Evolutionary conservation across 2,329 filamentous ascomycete species (phyloP), one percentile per base, ranked within the genome.

Genomic region (Pseudogymnoascus sp.): DNA sequence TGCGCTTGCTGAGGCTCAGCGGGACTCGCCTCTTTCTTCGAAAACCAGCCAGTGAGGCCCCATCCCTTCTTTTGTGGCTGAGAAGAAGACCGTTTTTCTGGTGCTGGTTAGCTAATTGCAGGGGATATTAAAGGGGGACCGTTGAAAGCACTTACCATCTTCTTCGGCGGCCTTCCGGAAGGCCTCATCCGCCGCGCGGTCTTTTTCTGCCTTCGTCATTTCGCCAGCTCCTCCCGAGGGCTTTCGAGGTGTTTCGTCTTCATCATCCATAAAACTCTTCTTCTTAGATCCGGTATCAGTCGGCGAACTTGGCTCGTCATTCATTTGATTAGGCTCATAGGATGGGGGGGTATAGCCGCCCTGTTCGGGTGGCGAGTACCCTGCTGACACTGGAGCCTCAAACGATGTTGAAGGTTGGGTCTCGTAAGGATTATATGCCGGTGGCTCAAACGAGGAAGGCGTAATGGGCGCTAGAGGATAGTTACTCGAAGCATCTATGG

Each of bases 21-120:
- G 66, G 63, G n/a, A 76, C 78, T 3, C 76, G 81, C 75, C 69
- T 88, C 84, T 73, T 89, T 87, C 69, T 86, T 84, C 66, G 77
- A 85, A 66, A 96, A 96, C 92, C 93, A 97, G 60, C 91, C 87
- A 34, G 85, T 83, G 63, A 96, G 89, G 73, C 88, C 89, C 87
- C 93, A 96, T 31, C 89, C 87, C 68, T 86, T 85, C 76, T 87
- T 88, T 65, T 73, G 69, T 66, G 80, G 77, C 37, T 77, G 76
- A 65, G 79, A 79, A 64, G 80, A 78, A 62, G 77, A 75, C 86
- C 18, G 86, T 86, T 88, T 60, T 59, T 64, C 38, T n/a, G 14
- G 21, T 25, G n/a, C 68, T 67, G 68, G 64, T 53, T 18, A 37
- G 21, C 21, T 21, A 14, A n/a, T 9, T 21, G 23, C 40, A 16